A percentile compares a stretch with the other conserved stretches of the same genome.
phyloP scores from a whole-genome alignment of 2,329 filamentous ascomycete species.

The Penicillium palitans region DNA sequence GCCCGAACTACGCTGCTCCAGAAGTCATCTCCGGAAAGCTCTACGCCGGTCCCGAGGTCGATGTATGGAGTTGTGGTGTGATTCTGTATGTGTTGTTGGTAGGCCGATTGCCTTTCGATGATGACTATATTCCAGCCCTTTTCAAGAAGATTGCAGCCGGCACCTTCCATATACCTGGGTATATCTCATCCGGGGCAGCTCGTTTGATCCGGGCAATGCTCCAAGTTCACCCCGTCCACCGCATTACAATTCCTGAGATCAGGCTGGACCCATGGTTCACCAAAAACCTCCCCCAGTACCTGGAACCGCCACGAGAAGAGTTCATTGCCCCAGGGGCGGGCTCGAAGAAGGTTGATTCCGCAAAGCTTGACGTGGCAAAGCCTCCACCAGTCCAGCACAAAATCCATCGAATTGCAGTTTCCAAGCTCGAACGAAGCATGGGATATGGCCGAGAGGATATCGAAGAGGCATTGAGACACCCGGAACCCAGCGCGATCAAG shows the following conservation, averaged over 20 bases:
- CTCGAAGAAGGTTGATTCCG: slow-evolving; percentile 82
- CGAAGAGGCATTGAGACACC: slow-evolving; percentile 84
- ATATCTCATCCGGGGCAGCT: slow-evolving; percentile 78
- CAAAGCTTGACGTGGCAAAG: slow-evolving; percentile 76
- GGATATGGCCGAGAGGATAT: slow-evolving; percentile 94
- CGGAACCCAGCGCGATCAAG: slow-evolving; percentile 97
- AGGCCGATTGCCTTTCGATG: slow-evolving; percentile 83
- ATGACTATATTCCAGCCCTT: slow-evolving; percentile 94
- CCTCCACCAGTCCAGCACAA: slow-evolving; percentile 79
- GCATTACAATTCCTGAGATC: slow-evolving; percentile 92
- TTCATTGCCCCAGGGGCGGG: slow-evolving; percentile 94
- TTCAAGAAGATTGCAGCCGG: slow-evolving; percentile 98
- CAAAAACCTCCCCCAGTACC: slow-evolving; percentile 80
- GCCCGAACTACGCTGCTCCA: slow-evolving; percentile 95
- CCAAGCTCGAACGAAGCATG: slow-evolving; percentile 97
- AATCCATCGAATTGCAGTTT: slow-evolving; percentile 86
- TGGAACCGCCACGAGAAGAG: slow-evolving; percentile 84
- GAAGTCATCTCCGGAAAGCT: slow-evolving; percentile 98
- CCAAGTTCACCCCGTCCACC: slow-evolving; percentile 89
- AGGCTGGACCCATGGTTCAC: slow-evolving; percentile 92
- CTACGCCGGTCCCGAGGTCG: slow-evolving; percentile 95
- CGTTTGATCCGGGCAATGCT: slow-evolving; percentile 85
- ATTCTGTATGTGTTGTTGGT: slow-evolving; percentile 67
- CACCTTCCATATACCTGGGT: slow-evolving; percentile 87
- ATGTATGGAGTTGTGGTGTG: slow-evolving; percentile 74